Evolutionary conservation across 2,329 filamentous ascomycete species (phyloP), one percentile per base, ranked within the genome.

Genomic region (Aspergillus awamori): DNA sequence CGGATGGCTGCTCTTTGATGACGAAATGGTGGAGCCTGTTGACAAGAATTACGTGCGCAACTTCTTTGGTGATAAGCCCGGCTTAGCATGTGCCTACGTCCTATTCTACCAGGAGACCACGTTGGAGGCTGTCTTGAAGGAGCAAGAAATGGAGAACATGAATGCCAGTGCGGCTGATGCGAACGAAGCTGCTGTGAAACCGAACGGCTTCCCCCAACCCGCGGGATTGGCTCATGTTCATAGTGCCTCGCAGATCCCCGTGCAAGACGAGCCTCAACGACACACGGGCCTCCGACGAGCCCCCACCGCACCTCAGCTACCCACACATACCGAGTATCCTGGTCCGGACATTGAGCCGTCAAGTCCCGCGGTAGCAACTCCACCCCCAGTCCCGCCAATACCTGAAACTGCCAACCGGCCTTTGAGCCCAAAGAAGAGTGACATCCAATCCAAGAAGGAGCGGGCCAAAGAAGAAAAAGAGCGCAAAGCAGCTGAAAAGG

Each of bases 11-110:
- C 80, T 99, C 5, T 99, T 99, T 69, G 95, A 99, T 69, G 95
- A 99, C 71, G 95, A 99, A 79, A 93, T 98, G 87, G 95, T 99
- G 4, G 95, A 99, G 75, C 95, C 95, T 0, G 95, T 99, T 5
- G 93, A 97, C 76, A 97, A 97, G 77, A 89, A 91, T 73, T 99
- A 96, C 72, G 95, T 99, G 39, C 87, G 90, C 66, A 97, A 97
- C 75, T 99, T 99, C 79, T 99, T 99, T 70, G 95, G 95, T 15
- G 95, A 97, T 74, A 92, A 91, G 71, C 89, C 90, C 0, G 93
- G 92, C 3, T 87, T 96, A 76, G 95, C 95, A 8, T 97, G 93
- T 70, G 95, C 95, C 30, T 99, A 99, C 71, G 93, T 99, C 15
- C 82, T 99, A 8, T 99, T 99, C 76, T 99, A 99, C 78, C 95